Conservation (phyloP, 148 eudicot species). For the Polygonum aviculare region DNA sequence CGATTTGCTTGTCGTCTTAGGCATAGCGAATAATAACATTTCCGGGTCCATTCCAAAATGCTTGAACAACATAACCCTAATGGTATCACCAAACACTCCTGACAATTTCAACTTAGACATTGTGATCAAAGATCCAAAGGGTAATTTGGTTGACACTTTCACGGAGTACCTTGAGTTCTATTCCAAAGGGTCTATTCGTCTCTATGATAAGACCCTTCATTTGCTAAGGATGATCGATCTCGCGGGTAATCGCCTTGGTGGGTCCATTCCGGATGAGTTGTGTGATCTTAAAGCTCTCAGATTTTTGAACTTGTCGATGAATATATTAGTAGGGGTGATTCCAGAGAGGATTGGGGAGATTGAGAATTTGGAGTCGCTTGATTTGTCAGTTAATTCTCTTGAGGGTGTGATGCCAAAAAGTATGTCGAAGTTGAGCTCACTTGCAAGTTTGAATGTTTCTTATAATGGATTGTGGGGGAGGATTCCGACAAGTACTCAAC, state of each 20-base stretch:
- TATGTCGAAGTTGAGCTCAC: not conserved
- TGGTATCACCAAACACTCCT: not conserved
- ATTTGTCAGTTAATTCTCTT: conserved; percentile 22
- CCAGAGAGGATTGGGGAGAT: conserved; percentile 17
- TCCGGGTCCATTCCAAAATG: conserved; percentile 23
- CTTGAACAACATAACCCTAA: conserved; percentile 14
- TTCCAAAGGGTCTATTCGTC: conserved; percentile 10
- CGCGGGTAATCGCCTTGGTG: conserved; percentile 16
- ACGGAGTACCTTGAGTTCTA: conserved; percentile 7
- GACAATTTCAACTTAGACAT: not conserved
- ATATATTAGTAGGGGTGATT: conserved; percentile 25
- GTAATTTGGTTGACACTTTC: not conserved
- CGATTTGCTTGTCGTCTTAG: conserved; percentile 14
- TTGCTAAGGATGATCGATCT: conserved; percentile 17
- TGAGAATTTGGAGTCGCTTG: conserved; percentile 23
- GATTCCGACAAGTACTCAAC: not conserved
- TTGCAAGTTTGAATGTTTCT: not conserved
- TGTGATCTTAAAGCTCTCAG: conserved; percentile 10
- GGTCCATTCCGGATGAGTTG: conserved; percentile 22
- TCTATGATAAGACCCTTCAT: conserved; percentile 11
- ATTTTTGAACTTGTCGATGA: conserved; percentile 25
- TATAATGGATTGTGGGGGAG: not conserved
- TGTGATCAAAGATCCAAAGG: not conserved
- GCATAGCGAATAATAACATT: conserved; percentile 16
- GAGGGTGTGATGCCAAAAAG: conserved; percentile 1